Evolutionary conservation across 1,139 yeast genomes (phyloP), one percentile per base, ranked within the genome.

Genomic region (Saccharomyces hybrid): DNA sequence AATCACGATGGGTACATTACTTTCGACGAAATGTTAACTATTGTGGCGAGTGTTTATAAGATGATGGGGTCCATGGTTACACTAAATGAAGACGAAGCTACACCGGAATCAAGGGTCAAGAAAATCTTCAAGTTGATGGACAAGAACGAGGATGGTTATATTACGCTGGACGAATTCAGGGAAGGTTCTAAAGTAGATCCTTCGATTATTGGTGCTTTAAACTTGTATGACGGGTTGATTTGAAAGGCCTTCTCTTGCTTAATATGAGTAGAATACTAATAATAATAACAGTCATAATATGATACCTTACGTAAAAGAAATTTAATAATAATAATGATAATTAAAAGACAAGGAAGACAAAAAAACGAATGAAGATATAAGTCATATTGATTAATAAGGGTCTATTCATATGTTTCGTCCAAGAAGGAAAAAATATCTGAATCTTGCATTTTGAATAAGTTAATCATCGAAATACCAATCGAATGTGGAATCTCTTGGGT

Each of bases 1-100:
- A 84, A 88, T 66, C 80, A 81, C 56, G 86, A 84, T 61, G 98
- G 96, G 1, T 78, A 76, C 61, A 80, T 95, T 56, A 76, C 81
- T 34, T 88, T 84, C 69, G 79, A 81, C 42, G 98, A 93, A 68
- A 82, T 93, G 82, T 75, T 89, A 56, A 76, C 82, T 3, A 89
- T 95, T 48, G 87, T 91, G 7, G 77, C 79, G 29, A 88, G 98
- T 28, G 88, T 93, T 42, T 93, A 93, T 71, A 88, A 88, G 71
- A 90, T 95, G 98, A 86, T 93, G 56, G 99, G 99, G 0, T 80
- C 91, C 1, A 91, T 91, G 96, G 96, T 91, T 58, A 83, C 85
- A 59, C 76, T 91, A 54, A 90, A 91, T 6, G 93, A 84, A n/a
- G 96, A 90, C 67, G 98, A 91, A 65, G 81, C 83, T 52, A 90